Base-by-base conservation (phyloP, 768 basidiomycete genomes). In the Trametes meyenii region DNA sequence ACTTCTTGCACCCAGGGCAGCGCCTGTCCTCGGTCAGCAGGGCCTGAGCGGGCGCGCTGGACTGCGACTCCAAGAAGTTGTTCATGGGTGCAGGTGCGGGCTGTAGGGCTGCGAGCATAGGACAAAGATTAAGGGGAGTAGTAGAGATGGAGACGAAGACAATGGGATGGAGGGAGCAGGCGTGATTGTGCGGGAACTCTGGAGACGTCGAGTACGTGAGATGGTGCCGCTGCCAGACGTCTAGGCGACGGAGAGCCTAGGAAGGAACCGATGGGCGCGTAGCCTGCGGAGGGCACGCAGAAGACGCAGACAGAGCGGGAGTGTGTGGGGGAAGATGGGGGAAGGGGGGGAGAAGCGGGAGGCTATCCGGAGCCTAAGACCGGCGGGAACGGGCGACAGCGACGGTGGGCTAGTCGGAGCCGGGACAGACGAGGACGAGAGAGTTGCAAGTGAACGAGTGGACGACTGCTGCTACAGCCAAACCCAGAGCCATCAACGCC, bases 1-100 rank as follows among this genome's bases (percentile, higher is more conserved):
- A 88, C 59, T 78, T 79, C 72, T 88, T 90, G 78, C 92, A 94
- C 19, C 92, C 92, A 13, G 91, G 91, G 78, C 92, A 94, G 3
- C 84, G 67, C 64, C 84, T 84, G 70, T 90, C 83, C 70, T 83
- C 81, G 12, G 54, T 69, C n/a, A 65, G 50, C 36, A 62, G 55
- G 17, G 62, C 58, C 43, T 62, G 65, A n/a, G 62, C 66, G 57
- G 68, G 64, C 44, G 66, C 60, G 60, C 53, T 65, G 60, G 33
- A 40, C 24, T 55, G 42, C 21, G 50, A n/a, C 16, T 62, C 65
- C 24, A 61, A 26, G 51, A 55, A 55, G 46, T 61, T 46, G 42
- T 50, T 29, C 65, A 66, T 66, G 21, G 56, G 17, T 13, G 51
- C 53, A 13, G 60, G 57, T 23, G 45, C 21, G 2, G 53, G 44